These are phyloP conservation scores for Isatis tinctoria DNA, from an alignment of 345 rosid genomes.

Conservation along the genomic window DNA sequence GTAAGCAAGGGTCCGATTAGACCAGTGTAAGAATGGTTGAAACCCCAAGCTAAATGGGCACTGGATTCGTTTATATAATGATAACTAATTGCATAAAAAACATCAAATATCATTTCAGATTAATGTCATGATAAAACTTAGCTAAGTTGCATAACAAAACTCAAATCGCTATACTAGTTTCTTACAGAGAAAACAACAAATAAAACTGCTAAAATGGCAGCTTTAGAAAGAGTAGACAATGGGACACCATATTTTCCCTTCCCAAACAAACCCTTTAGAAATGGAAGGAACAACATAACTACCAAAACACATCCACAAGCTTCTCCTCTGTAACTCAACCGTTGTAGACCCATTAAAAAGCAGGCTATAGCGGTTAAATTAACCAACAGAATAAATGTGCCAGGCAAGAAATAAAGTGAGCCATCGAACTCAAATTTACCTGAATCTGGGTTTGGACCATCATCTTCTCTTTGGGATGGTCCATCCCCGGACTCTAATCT, in stretches of 20 bases:
- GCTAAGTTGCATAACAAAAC: neutral
- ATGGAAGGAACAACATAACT: conserved; percentile 43
- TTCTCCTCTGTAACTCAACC: conserved; percentile 27
- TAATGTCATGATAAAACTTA: neutral
- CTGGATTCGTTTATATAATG: too few relatives aligned
- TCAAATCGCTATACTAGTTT: neutral
- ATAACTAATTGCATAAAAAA: too few relatives aligned
- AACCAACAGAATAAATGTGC: conserved; percentile 46
- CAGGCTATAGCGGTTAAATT: conserved; percentile 33
- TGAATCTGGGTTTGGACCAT: neutral
- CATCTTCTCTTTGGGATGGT: neutral
- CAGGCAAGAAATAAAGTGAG: conserved; percentile 47
- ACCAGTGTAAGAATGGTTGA: too few relatives aligned
- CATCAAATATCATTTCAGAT: too few relatives aligned
- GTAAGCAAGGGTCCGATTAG: too few relatives aligned
- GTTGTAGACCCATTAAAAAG: conserved; percentile 8
- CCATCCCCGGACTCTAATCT: neutral
- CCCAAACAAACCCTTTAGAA: conserved; percentile 46
- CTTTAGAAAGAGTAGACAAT: conserved; percentile 42
- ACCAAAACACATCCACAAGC: conserved; percentile 34
- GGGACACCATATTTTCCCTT: conserved; percentile 66
- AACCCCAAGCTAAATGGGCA: too few relatives aligned
- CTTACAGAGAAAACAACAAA: conserved; percentile 26
- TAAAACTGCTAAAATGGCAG: conserved; percentile 32
- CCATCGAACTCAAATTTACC: conserved; percentile 44